Conservation (phyloP, 768 basidiomycete genomes). For the Chalciporus pseudorubinellus region DNA sequence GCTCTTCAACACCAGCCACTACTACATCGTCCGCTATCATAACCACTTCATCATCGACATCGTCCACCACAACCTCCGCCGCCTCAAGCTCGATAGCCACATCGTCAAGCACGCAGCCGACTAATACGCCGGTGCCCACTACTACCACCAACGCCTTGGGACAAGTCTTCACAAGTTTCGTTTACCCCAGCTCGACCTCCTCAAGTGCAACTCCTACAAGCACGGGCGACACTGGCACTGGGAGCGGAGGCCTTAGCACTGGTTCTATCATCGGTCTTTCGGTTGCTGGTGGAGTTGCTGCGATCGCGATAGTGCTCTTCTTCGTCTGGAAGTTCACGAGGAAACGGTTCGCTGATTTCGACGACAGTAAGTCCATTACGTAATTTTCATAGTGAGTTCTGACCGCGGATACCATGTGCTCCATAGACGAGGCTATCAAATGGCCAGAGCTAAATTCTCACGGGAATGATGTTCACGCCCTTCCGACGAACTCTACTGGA, state of each 20-base stretch:
- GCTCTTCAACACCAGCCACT: not conserved
- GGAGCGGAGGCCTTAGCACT: conserved; percentile 46
- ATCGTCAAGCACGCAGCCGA: not conserved
- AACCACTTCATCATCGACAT: not conserved
- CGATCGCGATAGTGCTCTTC: conserved; percentile 69
- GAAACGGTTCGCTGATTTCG: conserved; percentile 72
- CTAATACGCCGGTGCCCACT: conserved; percentile 10
- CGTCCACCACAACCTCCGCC: conserved; percentile 5
- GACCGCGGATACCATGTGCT: not conserved
- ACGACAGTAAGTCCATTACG: conserved; percentile 61
- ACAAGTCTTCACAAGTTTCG: conserved; percentile 23
- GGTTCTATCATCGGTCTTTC: conserved; percentile 80
- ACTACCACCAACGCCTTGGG: conserved; percentile 33
- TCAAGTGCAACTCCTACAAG: conserved; percentile 29
- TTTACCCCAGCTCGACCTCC: conserved; percentile 12
- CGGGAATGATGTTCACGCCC: conserved; percentile 52
- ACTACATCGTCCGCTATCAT: conserved; percentile 15
- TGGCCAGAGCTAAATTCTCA: conserved; percentile 87
- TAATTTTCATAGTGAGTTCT: conserved; percentile 9
- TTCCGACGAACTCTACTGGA: conserved; percentile 69
- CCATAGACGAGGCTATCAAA: conserved; percentile 77
- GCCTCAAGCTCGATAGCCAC: conserved; percentile 2
- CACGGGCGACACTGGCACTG: conserved; percentile 14
- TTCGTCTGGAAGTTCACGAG: conserved; percentile 85
- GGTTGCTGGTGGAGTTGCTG: conserved; percentile 75